Conservation (phyloP, 805 yeast species). For the Blastobotrys americana region DNA sequence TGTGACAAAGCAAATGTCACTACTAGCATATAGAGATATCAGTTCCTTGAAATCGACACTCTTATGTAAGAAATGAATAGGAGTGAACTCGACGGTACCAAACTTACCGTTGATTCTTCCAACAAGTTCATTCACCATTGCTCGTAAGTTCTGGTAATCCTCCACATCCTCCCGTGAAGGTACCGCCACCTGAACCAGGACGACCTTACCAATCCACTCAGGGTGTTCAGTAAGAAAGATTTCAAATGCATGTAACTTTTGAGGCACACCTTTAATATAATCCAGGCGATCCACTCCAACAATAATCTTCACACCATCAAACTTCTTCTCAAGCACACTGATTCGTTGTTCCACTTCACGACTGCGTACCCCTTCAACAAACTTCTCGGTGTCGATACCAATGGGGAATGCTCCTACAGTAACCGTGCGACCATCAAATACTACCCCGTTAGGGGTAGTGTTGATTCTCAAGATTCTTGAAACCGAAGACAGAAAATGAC, state of each 20-base stretch:
- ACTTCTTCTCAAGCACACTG: constrained; percentile 53
- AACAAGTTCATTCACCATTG: constrained; percentile 91
- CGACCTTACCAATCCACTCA: constrained; percentile 96
- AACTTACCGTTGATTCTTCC: constrained; percentile 95
- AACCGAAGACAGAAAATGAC: constrained; percentile 89
- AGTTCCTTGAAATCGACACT: constrained; percentile 86
- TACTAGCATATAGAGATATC: constrained; percentile 73
- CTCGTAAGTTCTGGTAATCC: constrained; percentile 88
- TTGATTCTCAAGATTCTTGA: constrained; percentile 73
- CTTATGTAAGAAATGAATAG: constrained; percentile 93
- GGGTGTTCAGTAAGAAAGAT: constrained; percentile 88
- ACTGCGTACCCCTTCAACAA: constrained; percentile 66
- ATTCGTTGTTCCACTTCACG: constrained; percentile 61
- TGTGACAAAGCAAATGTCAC: constrained; percentile 88
- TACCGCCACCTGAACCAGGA: constrained; percentile 92
- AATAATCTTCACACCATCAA: constrained; percentile 70
- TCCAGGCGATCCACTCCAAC: constrained; percentile 97
- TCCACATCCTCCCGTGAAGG: constrained; percentile 98
- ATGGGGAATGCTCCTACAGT: constrained; percentile 97
- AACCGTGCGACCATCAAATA: constrained; percentile 66
- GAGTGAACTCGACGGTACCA: constrained; percentile 96
- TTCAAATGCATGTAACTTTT: constrained; percentile 92
- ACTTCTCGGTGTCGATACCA: constrained; percentile 93
- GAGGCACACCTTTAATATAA: constrained; percentile 97
- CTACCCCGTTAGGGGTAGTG: constrained; percentile 87